Evolutionary conservation across 169 alveolate genomes (phyloP).

Genomic region (Cryptosporidium sp.): DNA sequence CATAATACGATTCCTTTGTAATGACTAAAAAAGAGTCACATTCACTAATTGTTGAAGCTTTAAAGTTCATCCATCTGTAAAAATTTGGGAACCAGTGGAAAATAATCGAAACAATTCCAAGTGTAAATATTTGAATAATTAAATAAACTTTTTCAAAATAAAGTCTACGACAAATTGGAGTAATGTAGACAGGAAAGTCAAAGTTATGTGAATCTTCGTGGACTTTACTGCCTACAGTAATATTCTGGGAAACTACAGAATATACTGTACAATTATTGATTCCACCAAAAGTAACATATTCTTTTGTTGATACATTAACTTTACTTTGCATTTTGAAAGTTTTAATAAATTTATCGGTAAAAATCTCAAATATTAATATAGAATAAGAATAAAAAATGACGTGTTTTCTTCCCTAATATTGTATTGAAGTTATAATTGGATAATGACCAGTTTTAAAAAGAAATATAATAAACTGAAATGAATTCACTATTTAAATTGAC

Average conservation of each 20-base stretch:
- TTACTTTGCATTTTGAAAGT: neutral
- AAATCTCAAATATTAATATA: no score
- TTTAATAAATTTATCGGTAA: no score
- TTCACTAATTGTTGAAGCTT: slow-evolving; percentile 46
- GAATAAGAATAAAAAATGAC: neutral
- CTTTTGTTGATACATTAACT: neutral
- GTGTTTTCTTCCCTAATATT: neutral
- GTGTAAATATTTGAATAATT: slow-evolving; percentile 7
- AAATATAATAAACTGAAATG: neutral
- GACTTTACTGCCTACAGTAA: neutral
- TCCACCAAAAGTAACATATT: slow-evolving; percentile 60
- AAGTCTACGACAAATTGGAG: slow-evolving; percentile 39
- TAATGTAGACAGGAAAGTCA: slow-evolving; percentile 25
- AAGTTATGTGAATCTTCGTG: slow-evolving; percentile 26
- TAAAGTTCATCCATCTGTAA: slow-evolving; percentile 42
- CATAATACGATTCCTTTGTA: slow-evolving; percentile 41
- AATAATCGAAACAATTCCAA: slow-evolving; percentile 48
- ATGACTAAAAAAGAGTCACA: slow-evolving; percentile 50
- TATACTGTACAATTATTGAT: slow-evolving; percentile 38
- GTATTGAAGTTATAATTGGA: no score
- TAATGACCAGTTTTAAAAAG: neutral
- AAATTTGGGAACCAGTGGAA: slow-evolving; percentile 65
- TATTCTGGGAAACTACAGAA: slow-evolving; percentile 14
- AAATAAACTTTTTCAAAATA: slow-evolving; percentile 18
- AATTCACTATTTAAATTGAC: neutral